A percentile compares a stretch with the other conserved stretches of the same genome.
Evolutionary conservation across 345 rosid species (phyloP).

Genomic region (Populus ilicifolia): DNA sequence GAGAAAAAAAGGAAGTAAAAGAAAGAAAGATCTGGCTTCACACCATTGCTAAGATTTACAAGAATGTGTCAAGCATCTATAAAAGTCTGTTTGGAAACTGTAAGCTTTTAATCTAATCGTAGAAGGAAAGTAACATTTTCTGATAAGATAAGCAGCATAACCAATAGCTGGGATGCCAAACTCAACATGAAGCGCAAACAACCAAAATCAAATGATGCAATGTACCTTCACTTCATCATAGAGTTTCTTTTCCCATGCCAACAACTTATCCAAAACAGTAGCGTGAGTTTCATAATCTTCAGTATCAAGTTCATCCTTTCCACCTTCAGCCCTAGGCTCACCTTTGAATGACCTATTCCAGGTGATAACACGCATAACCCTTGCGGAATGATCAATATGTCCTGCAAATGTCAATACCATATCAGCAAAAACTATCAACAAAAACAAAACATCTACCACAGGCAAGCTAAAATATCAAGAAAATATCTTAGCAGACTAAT

Average conservation of each 20-base stretch:
- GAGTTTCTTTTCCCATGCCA: constrained; percentile 97
- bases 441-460: neutral
- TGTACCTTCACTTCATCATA: constrained; percentile 94
- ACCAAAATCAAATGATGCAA: neutral
- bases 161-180: neutral
- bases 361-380: constrained; percentile 91
- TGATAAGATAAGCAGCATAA: neutral
- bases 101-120: neutral
- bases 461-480: neutral
- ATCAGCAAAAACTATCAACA: neutral
- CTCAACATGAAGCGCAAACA: neutral
- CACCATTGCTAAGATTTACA: neutral
- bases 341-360: constrained; percentile 86
- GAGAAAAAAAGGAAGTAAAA: neutral
- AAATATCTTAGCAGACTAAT: neutral
- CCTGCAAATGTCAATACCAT: constrained; percentile 39
- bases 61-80: neutral
- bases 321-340: constrained; percentile 50
- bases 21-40: neutral
- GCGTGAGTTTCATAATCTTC: constrained; percentile 88
- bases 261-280: constrained; percentile 82
- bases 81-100: neutral
- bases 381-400: constrained; percentile 83
- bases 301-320: constrained; percentile 59
- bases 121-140: neutral